Conservation (phyloP, 768 basidiomycete species). For the Russula olivacea region DNA sequence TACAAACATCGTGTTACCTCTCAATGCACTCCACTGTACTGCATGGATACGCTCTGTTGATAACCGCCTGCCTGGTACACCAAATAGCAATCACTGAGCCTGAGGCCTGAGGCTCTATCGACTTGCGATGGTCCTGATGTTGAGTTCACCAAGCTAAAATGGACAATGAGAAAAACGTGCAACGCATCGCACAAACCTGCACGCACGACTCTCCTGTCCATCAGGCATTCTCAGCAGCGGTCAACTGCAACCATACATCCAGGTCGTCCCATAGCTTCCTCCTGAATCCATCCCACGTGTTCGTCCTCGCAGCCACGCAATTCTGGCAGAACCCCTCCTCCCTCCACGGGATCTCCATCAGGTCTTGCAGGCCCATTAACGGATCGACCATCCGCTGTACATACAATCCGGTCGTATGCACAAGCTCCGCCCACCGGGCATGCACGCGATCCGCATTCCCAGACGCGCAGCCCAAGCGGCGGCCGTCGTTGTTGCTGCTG, state of each 20-base stretch:
- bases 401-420: slow-evolving; percentile 27
- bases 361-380: slow-evolving; percentile 33
- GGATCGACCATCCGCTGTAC: slow-evolving; percentile 33
- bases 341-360: slow-evolving; percentile 31
- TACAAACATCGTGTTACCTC: not conserved
- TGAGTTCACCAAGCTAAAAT: not conserved
- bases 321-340: slow-evolving; percentile 34
- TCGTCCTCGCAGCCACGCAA: slow-evolving; percentile 31
- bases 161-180: not conserved
- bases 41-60: not conserved
- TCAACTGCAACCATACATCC: slow-evolving; percentile 21
- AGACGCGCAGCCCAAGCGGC: slow-evolving; percentile 8
- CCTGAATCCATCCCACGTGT: slow-evolving; percentile 30
- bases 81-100: not conserved
- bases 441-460: slow-evolving; percentile 18
- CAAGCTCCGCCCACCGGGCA: slow-evolving; percentile 23
- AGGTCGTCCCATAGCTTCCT: slow-evolving; percentile 18
- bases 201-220: not conserved
- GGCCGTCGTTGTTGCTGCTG: not conserved
- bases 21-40: not conserved
- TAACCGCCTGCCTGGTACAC: not conserved
- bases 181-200: not conserved
- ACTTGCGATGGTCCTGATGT: not conserved
- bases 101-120: not conserved
- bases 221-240: not conserved